Evolutionary conservation across 495 filamentous ascomycete genomes (phyloP).

Genomic region (Xylaria cubensis): DNA sequence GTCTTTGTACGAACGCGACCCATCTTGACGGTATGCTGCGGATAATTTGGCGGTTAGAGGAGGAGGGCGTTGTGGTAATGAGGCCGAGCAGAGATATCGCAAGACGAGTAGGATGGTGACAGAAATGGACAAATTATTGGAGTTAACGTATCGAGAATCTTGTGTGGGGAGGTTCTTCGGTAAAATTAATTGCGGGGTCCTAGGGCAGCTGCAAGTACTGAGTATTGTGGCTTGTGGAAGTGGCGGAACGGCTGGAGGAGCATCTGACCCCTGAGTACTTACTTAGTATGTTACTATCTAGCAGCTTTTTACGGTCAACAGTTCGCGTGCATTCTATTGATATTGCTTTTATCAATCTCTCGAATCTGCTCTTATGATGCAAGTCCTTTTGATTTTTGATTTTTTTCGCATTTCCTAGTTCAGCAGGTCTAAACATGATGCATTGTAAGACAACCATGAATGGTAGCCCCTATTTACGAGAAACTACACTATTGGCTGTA

Average conservation of each 20-base stretch:
- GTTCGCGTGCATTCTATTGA: too few species aligned
- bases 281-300: too few species aligned
- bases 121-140: constrained; percentile 30
- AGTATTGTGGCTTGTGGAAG: too few species aligned
- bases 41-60: constrained; percentile 34
- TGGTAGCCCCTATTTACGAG: background rate
- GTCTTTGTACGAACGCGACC: constrained; percentile 98
- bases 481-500: background rate
- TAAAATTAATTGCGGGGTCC: constrained; percentile 32
- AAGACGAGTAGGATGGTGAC: constrained; percentile 3
- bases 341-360: too few species aligned
- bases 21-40: constrained; percentile 75
- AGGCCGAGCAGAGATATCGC: constrained; percentile 27
- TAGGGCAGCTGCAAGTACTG: constrained; percentile 33
- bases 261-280: too few species aligned
- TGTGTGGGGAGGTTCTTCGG: constrained; percentile 41
- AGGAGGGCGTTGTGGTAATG: constrained; percentile 27
- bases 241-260: too few species aligned
- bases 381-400: too few species aligned
- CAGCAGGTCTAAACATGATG: background rate
- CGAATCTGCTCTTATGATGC: too few species aligned
- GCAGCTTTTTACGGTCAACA: too few species aligned
- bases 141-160: constrained; percentile 34
- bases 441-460: too few species aligned
- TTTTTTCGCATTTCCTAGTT: background rate